Conservation (phyloP, 2,329 filamentous ascomycete genomes). For the Dichotomopilus funicola region DNA sequence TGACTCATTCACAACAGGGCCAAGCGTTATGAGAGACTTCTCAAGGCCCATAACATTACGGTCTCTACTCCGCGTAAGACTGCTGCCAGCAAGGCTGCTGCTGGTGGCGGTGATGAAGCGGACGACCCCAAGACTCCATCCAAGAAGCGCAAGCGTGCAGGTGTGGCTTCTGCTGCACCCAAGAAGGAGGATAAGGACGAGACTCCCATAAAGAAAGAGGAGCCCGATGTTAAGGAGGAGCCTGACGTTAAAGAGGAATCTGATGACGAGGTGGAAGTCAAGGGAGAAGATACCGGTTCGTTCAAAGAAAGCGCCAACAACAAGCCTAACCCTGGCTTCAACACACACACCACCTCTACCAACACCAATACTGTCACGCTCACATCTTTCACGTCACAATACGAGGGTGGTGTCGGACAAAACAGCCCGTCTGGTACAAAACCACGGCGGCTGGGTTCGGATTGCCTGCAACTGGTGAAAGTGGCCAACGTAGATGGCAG, state of each 20-base stretch:
- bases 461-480: not conserved
- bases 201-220: conserved; percentile 20
- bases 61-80: conserved; percentile 7
- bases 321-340: not conserved
- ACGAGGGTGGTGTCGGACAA: not conserved
- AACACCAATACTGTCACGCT: not conserved
- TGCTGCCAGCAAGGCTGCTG: not conserved
- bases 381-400: not conserved
- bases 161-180: not conserved
- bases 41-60: conserved; percentile 22
- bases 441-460: not conserved
- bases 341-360: not conserved
- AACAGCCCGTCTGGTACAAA: not conserved
- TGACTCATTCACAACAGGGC: conserved; percentile 14
- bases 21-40: conserved; percentile 26
- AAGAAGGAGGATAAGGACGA: conserved; percentile 5
- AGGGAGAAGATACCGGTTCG: conserved; percentile 11
- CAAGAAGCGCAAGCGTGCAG: conserved; percentile 12
- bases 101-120: not conserved
- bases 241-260: conserved; percentile 12
- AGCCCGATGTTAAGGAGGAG: conserved; percentile 12
- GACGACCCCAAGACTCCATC: conserved; percentile 4
- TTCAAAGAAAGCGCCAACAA: not conserved
- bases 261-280: conserved; percentile 3
- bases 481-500: not conserved